These are phyloP conservation scores for Tetrapisispora fleetii DNA, from an alignment of 805 yeast species.

Conservation along the genomic window DNA sequence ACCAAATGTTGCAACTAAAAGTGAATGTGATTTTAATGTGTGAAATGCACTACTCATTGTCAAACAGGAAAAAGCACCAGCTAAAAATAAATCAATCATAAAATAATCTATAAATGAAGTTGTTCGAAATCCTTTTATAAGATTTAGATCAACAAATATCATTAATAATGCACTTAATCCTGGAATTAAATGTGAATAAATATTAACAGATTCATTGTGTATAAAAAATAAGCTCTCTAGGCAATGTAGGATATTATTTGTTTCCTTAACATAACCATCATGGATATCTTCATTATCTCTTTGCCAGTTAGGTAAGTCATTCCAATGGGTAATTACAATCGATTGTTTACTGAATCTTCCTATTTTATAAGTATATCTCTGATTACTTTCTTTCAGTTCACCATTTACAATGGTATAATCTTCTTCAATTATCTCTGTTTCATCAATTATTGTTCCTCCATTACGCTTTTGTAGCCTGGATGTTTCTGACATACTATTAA, in stretches of 20 bases:
- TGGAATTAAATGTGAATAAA: conserved; percentile 54
- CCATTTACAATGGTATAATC: not conserved
- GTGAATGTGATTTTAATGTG: conserved; percentile 56
- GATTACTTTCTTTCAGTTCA: not conserved
- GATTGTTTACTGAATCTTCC: not conserved
- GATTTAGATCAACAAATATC: conserved; percentile 23
- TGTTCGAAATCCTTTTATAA: conserved; percentile 32
- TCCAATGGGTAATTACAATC: conserved; percentile 1
- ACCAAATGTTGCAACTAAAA: conserved; percentile 42
- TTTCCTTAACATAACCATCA: conserved; percentile 54
- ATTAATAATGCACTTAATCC: conserved; percentile 18
- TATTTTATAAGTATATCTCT: not conserved
- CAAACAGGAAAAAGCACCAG: conserved; percentile 51
- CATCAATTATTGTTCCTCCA: not conserved
- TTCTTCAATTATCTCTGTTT: not conserved
- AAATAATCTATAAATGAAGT: conserved; percentile 34
- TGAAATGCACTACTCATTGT: conserved; percentile 59
- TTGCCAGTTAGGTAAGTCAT: conserved; percentile 65
- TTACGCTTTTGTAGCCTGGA: not conserved
- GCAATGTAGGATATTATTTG: conserved; percentile 19
- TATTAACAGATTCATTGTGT: conserved; percentile 68
- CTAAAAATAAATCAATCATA: conserved; percentile 30
- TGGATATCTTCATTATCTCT: conserved; percentile 58
- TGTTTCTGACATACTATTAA: not conserved
- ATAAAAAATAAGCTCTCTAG: conserved; percentile 39